Evolutionary conservation across 345 rosid species (phyloP).

Genomic region (Mallotus nudiflorus): DNA sequence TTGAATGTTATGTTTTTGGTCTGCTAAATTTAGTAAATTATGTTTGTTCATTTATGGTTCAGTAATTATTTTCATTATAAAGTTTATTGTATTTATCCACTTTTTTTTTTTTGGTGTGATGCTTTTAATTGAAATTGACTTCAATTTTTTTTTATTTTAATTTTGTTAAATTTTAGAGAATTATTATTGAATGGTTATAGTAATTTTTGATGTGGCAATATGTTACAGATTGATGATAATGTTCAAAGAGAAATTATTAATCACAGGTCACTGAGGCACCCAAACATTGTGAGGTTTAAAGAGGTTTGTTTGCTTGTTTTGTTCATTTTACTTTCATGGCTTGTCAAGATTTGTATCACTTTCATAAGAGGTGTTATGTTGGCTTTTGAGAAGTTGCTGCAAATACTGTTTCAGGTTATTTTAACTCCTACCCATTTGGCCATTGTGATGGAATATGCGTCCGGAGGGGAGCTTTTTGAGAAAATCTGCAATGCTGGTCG

Average conservation of each 20-base stretch:
- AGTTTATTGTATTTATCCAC: neutral
- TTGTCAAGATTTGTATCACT: too few species aligned
- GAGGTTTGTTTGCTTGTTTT: slow-evolving; percentile 23
- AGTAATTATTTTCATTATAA: neutral
- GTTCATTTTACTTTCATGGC: too few species aligned
- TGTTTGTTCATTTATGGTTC: slow-evolving; percentile 9
- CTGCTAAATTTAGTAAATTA: neutral
- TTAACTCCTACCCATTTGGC: slow-evolving; percentile 37
- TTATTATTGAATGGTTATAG: neutral
- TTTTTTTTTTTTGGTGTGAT: neutral
- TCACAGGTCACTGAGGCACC: slow-evolving; percentile 35
- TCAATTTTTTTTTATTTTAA: neutral
- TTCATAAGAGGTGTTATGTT: neutral
- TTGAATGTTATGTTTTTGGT: neutral
- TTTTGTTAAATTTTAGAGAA: neutral
- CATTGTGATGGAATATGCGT: slow-evolving; percentile 40
- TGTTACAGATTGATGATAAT: slow-evolving; percentile 35
- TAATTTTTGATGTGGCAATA: neutral
- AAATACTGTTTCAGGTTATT: slow-evolving; percentile 24
- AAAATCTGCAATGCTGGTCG: slow-evolving; percentile 31
- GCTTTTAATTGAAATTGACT: neutral
- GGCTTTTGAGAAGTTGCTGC: neutral
- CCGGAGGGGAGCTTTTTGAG: slow-evolving; percentile 42
- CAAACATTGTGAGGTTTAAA: slow-evolving; percentile 38
- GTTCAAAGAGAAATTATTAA: slow-evolving; percentile 39